Conservation (phyloP, 306 rosid species). For the Dryas drummondii region DNA sequence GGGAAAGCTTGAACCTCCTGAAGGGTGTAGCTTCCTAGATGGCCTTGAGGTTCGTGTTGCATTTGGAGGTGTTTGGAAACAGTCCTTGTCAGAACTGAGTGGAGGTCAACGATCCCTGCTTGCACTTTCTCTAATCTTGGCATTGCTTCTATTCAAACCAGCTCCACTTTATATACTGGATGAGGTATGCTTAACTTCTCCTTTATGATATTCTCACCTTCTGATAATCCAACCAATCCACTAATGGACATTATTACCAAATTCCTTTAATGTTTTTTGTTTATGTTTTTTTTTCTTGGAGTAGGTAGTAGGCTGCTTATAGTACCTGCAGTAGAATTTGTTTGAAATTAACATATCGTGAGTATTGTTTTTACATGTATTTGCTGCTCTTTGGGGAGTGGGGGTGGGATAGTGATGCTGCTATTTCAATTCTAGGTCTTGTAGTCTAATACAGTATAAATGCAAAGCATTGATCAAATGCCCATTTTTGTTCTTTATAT, state of each 20-base stretch:
- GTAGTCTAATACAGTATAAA: too few relatives aligned
- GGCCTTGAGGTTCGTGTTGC: conserved; percentile 99
- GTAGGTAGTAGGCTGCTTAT: too few relatives aligned
- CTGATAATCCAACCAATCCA: neutral
- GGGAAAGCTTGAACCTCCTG: conserved; percentile 96
- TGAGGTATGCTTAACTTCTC: conserved; percentile 58
- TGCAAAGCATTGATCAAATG: too few relatives aligned
- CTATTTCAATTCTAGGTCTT: too few relatives aligned
- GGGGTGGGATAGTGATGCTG: too few relatives aligned
- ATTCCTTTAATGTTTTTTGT: neutral
- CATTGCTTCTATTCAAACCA: conserved; percentile 94
- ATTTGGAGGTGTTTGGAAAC: conserved; percentile 97
- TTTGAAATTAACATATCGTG: too few relatives aligned
- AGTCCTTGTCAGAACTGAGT: conserved; percentile 92
- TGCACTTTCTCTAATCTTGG: conserved; percentile 90
- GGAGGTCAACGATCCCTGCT: conserved; percentile 98
- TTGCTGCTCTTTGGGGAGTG: too few relatives aligned
- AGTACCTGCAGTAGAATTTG: too few relatives aligned
- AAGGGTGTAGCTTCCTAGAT: conserved; percentile 88
- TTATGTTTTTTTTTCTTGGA: neutral
- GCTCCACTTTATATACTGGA: conserved; percentile 96
- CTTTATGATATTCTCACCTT: neutral
- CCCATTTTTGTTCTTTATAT: too few relatives aligned
- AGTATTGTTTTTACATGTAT: too few relatives aligned
- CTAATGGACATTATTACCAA: neutral